Evolutionary conservation across 164 flowering plant species (phyloP).

Genomic region (Nymphaea colorata): DNA sequence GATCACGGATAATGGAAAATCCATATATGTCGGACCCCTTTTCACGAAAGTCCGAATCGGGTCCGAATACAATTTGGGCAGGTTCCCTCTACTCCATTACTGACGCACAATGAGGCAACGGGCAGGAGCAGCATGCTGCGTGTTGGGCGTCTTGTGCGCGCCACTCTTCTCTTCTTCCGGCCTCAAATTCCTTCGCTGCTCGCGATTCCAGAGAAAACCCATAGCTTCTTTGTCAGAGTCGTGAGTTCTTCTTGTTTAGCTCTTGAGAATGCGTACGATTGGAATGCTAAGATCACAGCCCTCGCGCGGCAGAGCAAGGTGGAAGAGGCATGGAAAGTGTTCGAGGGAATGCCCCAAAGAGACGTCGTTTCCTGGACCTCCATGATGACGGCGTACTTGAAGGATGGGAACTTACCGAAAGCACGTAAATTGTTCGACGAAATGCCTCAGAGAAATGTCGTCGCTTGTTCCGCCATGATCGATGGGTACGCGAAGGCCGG

Average conservation of each 20-base stretch:
- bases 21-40: too few species aligned
- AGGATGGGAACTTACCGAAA: constrained; percentile 19
- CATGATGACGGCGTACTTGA: constrained; percentile 36
- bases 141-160: neutral
- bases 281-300: constrained; percentile 13
- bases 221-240: neutral
- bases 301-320: constrained; percentile 24
- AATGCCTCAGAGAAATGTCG: constrained; percentile 25
- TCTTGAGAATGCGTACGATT: neutral
- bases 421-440: constrained; percentile 27
- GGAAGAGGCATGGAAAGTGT: constrained; percentile 26
- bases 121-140: neutral
- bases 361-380: constrained; percentile 36
- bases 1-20: too few species aligned
- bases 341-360: constrained; percentile 37
- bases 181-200: neutral
- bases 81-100: too few species aligned
- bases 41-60: too few species aligned
- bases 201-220: neutral
- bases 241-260: neutral
- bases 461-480: constrained; percentile 38
- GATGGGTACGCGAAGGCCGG: constrained; percentile 33
- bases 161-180: neutral
- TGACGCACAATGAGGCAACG: neutral
- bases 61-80: too few species aligned